Evolutionary conservation across 345 rosid species (phyloP), one percentile per base, ranked within the genome.

Genomic region (Streptanthus diversifolius): DNA sequence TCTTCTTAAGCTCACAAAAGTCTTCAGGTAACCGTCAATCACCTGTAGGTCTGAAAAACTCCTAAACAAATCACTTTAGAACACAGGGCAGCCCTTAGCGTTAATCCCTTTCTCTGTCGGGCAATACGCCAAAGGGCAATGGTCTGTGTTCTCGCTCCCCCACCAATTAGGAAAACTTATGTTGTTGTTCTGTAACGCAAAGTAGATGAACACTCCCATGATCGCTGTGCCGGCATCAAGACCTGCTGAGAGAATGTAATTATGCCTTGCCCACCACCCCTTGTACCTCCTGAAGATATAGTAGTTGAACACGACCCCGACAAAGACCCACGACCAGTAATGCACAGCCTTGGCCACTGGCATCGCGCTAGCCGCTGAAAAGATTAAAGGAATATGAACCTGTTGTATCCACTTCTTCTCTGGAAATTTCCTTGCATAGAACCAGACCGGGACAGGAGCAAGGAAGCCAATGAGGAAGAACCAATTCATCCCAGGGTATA

Each of bases 191-290:
- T 92, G 98, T 5, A 92, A 84, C 8, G 77, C 10, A 15, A 86
- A 82, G 67, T 60, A 90, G 15, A 92, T 73, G 47, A 88, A 14
- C 6, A 90, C 66, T 36, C 80, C 95, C 92, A 88, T 83, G 68
- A 84, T 79, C 1, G 95, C 95, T 33, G 88, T 59, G n/a, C 95
- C 95, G 9, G 87, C 96, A 78, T 88, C 95, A 49, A 92, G 32
- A 52, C 81, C 96, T 5, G 3, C 70, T 87, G 72, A 82, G n/a
- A n/a, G n/a, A n/a, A n/a, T n/a, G n/a, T n/a, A n/a, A n/a, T n/a
- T n/a, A n/a, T n/a, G n/a, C n/a, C n/a, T n/a, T n/a, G n/a, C n/a
- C n/a, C n/a, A n/a, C n/a, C n/a, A n/a, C n/a, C n/a, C n/a, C n/a
- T n/a, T n/a, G n/a, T n/a, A n/a, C n/a, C 96, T 5, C 5, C 70